Percentiles rank a stretch among this genome's conserved stretches.
These are phyloP conservation scores for Agaricus blazei DNA, from an alignment of 768 basidiomycete genomes.

Conservation along the genomic window DNA sequence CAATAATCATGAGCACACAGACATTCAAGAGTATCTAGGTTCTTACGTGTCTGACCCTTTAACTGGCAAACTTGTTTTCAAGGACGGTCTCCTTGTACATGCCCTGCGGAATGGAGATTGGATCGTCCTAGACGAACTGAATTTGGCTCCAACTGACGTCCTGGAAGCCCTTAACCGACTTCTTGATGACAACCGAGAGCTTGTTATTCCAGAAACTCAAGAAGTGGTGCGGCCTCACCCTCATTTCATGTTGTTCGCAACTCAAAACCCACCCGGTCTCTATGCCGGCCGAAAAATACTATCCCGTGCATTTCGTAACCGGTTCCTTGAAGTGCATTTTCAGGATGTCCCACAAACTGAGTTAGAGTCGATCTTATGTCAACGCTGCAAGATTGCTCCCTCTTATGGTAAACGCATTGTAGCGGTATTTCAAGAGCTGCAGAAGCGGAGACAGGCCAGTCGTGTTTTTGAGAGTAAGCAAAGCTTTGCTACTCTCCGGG, in stretches of 20 bases:
- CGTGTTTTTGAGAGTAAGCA: conserved; percentile 98
- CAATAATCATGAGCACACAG: conserved; percentile 99
- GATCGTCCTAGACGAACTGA: conserved; percentile 98
- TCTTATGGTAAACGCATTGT: conserved; percentile 92
- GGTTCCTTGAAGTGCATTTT: conserved; percentile 97
- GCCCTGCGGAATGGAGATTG: conserved; percentile 91
- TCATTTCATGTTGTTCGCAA: conserved; percentile 97
- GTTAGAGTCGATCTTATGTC: conserved; percentile 89
- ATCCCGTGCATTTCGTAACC: conserved; percentile 94
- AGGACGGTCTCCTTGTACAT: conserved; percentile 89
- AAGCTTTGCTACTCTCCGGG: conserved; percentile 93
- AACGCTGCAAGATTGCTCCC: conserved; percentile 88
- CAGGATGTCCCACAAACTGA: conserved; percentile 94
- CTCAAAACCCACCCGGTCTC: conserved; percentile 94
- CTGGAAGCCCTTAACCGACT: conserved; percentile 95
- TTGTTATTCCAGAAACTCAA: conserved; percentile 93
- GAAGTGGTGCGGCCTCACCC: conserved; percentile 92
- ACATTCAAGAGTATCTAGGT: conserved; percentile 97
- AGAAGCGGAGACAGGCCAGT: conserved; percentile 83
- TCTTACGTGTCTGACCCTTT: conserved; percentile 91
- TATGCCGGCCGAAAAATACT: conserved; percentile 94
- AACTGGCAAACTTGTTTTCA: conserved; percentile 92
- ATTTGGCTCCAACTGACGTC: conserved; percentile 96
- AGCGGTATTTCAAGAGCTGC: conserved; percentile 86
- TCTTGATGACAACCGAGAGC: conserved; percentile 94